Evolutionary conservation across 192 early-diverging fungal genomes (phyloP), one percentile per base, ranked within the genome.

Genomic region (Rhizophagus prolifer): DNA sequence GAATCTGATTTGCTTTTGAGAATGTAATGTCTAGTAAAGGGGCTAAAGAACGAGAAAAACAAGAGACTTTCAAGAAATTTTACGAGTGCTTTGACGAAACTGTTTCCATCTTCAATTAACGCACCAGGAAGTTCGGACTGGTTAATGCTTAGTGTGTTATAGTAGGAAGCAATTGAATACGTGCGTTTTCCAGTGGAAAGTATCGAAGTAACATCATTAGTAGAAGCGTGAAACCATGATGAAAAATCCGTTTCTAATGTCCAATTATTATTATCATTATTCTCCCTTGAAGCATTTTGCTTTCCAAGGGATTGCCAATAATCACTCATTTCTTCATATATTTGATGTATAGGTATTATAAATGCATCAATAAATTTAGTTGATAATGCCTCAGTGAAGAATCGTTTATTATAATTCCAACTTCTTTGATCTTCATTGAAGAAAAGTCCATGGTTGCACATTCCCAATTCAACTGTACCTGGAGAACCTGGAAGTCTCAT

Each of bases 271-370:
- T 41, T 41, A 38, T 68, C 25, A 7, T 60, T 60, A 60, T 60
- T 60, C 21, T 60, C 9, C 9, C 9, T 68, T 60, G 59, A 60
- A 60, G 59, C 14, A 60, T 21, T 60, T 60, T 60, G 59, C 23
- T 60, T 60, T 60, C 59, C 59, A 25, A 60, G 59, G 9, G 59
- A 60, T 60, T 60, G n/a, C 66, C 66, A 68, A 68, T 38, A 68
- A n/a, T n/a, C 66, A 19, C 14, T 19, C 66, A 68, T 41, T 41
- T 68, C 66, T 19, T 68, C 28, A 41, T 38, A 21, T 41, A 68
- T 12, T n/a, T 41, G 30, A 38, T 36, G 19, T 68, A 41, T 36
- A 21, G 34, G 6, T 38, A 34, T 31, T 38, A 31, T 41, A 68
- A 36, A 14, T 38, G 30, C 12, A 31, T 31, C 66, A 31, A 41